Conservation (phyloP, 805 yeast genomes). For the Teunomyces cretensis region DNA sequence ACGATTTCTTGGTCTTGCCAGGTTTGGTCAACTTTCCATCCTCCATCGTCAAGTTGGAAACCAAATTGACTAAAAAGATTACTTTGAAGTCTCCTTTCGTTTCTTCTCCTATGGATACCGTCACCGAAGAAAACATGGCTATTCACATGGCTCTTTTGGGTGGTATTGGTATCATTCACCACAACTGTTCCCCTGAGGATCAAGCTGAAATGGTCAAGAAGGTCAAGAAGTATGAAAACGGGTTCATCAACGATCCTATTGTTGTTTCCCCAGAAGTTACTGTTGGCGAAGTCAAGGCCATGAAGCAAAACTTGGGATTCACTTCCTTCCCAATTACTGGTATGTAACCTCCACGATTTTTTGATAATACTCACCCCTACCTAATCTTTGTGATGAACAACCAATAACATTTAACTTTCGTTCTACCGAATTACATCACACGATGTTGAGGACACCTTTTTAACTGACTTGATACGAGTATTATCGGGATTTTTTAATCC, state of each 20-base stretch:
- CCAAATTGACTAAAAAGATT: constrained; percentile 89
- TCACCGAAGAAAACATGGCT: constrained; percentile 96
- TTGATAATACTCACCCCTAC: constrained; percentile 6
- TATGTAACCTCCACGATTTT: constrained; percentile 52
- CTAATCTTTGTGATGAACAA: constrained; percentile 53
- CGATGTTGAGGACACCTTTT: constrained; percentile 88
- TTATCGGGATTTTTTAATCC: neutral
- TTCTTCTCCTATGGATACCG: constrained; percentile 99
- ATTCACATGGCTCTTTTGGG: constrained; percentile 97
- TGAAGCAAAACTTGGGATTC: constrained; percentile 78
- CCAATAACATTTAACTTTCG: constrained; percentile 84
- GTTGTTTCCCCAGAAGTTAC: constrained; percentile 76
- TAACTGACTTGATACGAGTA: constrained; percentile 9
- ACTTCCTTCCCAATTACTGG: constrained; percentile 99
- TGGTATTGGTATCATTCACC: constrained; percentile 98
- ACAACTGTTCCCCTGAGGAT: constrained; percentile 94
- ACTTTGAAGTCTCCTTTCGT: constrained; percentile 91
- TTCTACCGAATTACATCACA: constrained; percentile 97
- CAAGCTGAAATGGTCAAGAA: constrained; percentile 98
- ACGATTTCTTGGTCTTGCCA: constrained; percentile 92
- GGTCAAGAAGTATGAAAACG: constrained; percentile 96
- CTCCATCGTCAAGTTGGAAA: constrained; percentile 70
- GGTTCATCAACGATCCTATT: constrained; percentile 92
- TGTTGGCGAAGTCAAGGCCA: constrained; percentile 74
- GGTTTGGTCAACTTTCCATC: constrained; percentile 92